These are phyloP conservation scores for Pisolithus albus DNA, from an alignment of 768 basidiomycete species.

Conservation along the genomic window DNA sequence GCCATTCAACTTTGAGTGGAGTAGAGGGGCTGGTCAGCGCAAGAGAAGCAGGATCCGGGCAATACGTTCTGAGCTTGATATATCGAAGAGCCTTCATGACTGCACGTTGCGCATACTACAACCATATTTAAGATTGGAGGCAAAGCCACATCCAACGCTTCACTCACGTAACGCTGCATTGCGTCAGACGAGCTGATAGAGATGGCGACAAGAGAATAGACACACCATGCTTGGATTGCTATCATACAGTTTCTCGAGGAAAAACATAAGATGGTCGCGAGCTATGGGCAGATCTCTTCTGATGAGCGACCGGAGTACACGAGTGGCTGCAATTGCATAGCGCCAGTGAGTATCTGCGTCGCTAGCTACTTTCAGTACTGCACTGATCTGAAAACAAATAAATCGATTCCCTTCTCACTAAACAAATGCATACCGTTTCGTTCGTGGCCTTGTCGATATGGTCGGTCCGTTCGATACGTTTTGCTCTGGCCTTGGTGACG, in stretches of 20 bases:
- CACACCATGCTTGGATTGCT: constrained; percentile 63
- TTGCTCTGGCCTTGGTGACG: constrained; percentile 35
- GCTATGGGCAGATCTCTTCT: constrained; percentile 54
- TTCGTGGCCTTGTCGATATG: constrained; percentile 34
- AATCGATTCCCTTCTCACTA: neutral
- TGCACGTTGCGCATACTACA: constrained; percentile 64
- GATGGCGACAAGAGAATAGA: constrained; percentile 3
- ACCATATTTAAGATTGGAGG: neutral
- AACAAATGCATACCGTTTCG: neutral
- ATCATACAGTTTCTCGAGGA: constrained; percentile 54
- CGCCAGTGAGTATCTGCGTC: constrained; percentile 70
- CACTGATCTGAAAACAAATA: constrained; percentile 25
- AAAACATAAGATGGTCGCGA: constrained; percentile 44
- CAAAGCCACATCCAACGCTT: neutral
- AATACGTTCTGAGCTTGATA: constrained; percentile 76
- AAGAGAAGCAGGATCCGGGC: constrained; percentile 48
- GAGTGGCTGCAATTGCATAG: constrained; percentile 64
- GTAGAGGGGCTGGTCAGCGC: constrained; percentile 58
- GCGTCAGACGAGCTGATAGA: constrained; percentile 2
- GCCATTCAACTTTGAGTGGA: constrained; percentile 51
- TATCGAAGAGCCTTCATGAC: constrained; percentile 71
- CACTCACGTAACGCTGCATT: constrained; percentile 52
- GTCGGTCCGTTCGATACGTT: constrained; percentile 39
- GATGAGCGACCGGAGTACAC: constrained; percentile 61
- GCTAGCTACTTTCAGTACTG: constrained; percentile 46